Conservation (phyloP, 1,284 basidiomycete genomes). For the Leccinum griseonigrum region DNA sequence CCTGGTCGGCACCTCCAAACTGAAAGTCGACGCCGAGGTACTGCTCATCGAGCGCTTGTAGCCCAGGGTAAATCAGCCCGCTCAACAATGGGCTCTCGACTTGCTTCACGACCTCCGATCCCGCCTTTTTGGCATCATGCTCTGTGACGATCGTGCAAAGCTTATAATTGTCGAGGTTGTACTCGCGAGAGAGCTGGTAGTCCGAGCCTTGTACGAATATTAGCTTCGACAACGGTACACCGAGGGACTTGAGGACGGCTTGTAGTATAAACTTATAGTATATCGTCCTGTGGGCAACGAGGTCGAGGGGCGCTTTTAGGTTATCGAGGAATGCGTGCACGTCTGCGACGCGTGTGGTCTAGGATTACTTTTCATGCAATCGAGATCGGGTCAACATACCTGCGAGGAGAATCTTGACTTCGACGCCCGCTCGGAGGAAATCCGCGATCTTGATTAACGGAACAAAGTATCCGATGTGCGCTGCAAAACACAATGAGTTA, state of each 20-base stretch:
- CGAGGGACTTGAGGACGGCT: neutral
- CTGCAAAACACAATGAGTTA: neutral
- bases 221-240: slow-evolving; percentile 75
- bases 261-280: slow-evolving; percentile 72
- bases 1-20: slow-evolving; percentile 1
- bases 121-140: slow-evolving; percentile 97
- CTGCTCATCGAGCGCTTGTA: slow-evolving; percentile 56
- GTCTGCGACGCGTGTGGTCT: neutral
- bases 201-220: neutral
- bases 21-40: slow-evolving; percentile 61
- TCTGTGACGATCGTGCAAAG: slow-evolving; percentile 88
- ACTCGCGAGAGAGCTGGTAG: neutral
- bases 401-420: neutral
- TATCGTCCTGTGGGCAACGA: slow-evolving; percentile 84
- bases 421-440: neutral
- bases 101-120: slow-evolving; percentile 99
- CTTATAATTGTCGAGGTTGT: neutral
- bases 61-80: neutral
- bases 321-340: neutral
- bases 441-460: neutral
- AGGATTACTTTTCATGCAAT: neutral
- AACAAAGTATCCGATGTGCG: neutral
- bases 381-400: neutral
- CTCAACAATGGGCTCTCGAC: slow-evolving; percentile 57
- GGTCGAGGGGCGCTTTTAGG: slow-evolving; percentile 36